A percentile compares a stretch with the other conserved stretches of the same genome.
phyloP scores from a whole-genome alignment of 306 rosid genomes.

The Malus fusca region DNA sequence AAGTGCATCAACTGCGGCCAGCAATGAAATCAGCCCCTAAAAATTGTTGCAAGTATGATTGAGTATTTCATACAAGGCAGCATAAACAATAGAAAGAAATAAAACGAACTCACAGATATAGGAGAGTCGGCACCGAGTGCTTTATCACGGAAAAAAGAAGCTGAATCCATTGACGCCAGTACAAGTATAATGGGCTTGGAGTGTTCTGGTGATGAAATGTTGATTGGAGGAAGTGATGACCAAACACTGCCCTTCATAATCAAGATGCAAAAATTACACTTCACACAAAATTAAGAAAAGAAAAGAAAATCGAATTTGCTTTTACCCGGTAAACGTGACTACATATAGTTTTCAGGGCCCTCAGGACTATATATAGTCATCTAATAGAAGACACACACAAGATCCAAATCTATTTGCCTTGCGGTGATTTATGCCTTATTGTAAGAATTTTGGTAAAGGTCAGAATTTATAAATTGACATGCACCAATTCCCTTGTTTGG shows the following conservation, averaged over 20 bases:
- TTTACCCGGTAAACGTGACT: not conserved
- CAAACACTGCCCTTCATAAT: constrained; percentile 90
- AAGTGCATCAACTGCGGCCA: constrained; percentile 84
- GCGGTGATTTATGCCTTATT: not conserved
- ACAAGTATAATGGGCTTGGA: constrained; percentile 63
- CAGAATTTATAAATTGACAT: too few species aligned
- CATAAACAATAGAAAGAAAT: constrained; percentile 9
- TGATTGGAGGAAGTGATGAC: constrained; percentile 89
- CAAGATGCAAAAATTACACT: constrained; percentile 26
- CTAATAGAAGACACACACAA: not conserved
- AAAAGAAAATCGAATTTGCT: too few species aligned
- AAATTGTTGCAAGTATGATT: constrained; percentile 15
- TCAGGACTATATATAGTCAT: not conserved
- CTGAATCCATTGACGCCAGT: constrained; percentile 84
- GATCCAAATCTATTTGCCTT: not conserved
- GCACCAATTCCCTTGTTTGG: too few species aligned
- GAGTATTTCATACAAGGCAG: constrained; percentile 5
- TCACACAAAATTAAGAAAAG: not conserved
- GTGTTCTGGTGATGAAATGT: constrained; percentile 41
- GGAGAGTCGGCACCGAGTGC: constrained; percentile 88
- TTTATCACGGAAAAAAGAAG: constrained; percentile 91
- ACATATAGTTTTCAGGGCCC: not conserved
- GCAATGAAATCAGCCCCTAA: constrained; percentile 78
- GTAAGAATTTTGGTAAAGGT: not conserved
- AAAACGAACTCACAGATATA: constrained; percentile 59